A percentile compares a stretch with the other conserved stretches of the same genome.
Conservation (phyloP, 768 basidiomycete species). For the Termitomyces bulborhizus region DNA sequence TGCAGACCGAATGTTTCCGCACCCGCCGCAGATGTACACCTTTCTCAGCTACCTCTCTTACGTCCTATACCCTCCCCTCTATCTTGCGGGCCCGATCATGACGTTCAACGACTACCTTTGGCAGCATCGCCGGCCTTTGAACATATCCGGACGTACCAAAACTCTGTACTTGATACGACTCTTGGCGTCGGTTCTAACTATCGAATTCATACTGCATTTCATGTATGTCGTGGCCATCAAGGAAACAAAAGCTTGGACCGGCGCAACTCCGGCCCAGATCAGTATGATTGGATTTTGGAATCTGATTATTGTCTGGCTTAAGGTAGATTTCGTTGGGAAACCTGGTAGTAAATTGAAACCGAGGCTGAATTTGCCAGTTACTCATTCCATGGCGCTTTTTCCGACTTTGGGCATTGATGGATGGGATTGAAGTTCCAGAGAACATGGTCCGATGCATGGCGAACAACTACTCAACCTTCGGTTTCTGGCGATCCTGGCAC, state of each 20-base stretch:
- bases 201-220: constrained; percentile 89
- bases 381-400: constrained; percentile 96
- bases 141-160: constrained; percentile 32
- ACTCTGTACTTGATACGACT: constrained; percentile 68
- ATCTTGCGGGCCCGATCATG: constrained; percentile 94
- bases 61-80: constrained; percentile 87
- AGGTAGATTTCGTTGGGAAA: constrained; percentile 41
- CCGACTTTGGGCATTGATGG: constrained; percentile 85
- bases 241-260: constrained; percentile 76
- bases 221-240: constrained; percentile 99
- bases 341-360: neutral
- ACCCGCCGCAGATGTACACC: constrained; percentile 55
- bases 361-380: constrained; percentile 46
- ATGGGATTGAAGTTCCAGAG: constrained; percentile 91
- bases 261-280: constrained; percentile 72
- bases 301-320: constrained; percentile 92
- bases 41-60: constrained; percentile 77
- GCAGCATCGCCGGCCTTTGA: constrained; percentile 68
- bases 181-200: constrained; percentile 62
- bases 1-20: constrained; percentile 56
- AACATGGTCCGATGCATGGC: constrained; percentile 99
- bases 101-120: constrained; percentile 94
- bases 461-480: constrained; percentile 90
- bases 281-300: constrained; percentile 98
- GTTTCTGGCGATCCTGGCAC: constrained; percentile 98